Conservation (phyloP, 2,329 filamentous ascomycete genomes). For the Diaporthe vaccinii region DNA sequence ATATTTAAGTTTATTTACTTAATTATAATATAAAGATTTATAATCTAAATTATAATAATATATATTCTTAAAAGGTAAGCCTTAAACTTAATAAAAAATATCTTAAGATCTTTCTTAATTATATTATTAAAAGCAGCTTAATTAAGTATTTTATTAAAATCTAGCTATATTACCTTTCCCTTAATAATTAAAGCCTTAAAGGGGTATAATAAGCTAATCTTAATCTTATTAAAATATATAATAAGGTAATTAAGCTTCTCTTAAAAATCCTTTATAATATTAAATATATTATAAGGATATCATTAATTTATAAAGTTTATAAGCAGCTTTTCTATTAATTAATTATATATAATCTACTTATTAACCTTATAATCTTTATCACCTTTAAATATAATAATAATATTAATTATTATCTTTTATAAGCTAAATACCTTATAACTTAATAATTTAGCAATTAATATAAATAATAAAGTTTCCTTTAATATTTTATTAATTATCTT, state of each 20-base stretch:
- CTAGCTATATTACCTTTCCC: neutral
- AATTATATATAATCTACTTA: neutral
- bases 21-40: neutral
- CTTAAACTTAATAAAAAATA: neutral
- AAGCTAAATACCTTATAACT: neutral
- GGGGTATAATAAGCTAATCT: neutral
- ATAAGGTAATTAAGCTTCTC: neutral
- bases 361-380: neutral
- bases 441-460: too few species aligned
- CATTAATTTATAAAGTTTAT: neutral
- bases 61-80: neutral
- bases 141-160: neutral
- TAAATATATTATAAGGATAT: neutral
- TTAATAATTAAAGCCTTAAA: neutral
- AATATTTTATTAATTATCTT: too few species aligned
- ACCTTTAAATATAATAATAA: neutral
- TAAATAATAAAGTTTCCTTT: neutral
- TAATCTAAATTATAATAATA: neutral
- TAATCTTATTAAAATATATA: neutral
- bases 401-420: neutral
- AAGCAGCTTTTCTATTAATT: neutral
- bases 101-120: neutral
- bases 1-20: neutral
- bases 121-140: neutral
- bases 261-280: neutral